Evolutionary conservation across 192 early-diverging fungal genomes (phyloP).

Genomic region (Gryganskiella cystojenkinii): DNA sequence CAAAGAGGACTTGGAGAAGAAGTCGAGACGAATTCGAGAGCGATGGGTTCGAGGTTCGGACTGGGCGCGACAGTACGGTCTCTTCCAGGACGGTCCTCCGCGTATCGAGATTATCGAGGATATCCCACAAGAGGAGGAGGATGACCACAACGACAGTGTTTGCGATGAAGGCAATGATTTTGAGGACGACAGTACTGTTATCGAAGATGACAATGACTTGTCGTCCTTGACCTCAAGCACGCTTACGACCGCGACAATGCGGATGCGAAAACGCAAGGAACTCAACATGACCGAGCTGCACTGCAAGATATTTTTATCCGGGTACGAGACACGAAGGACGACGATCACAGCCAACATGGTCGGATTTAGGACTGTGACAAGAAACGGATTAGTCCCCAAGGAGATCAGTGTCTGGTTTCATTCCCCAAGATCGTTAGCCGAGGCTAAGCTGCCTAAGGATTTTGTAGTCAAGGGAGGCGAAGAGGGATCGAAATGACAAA

Average conservation of each 20-base stretch:
- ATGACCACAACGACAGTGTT: neutral
- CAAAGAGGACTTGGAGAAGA: neutral
- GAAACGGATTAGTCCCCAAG: constrained; percentile 13
- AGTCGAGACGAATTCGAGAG: constrained; percentile 20
- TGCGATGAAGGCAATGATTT: neutral
- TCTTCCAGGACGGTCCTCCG: constrained; percentile 38
- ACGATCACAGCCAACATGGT: constrained; percentile 40
- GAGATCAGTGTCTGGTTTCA: constrained; percentile 49
- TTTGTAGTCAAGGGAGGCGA: too few relatives aligned
- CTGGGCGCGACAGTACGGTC: constrained; percentile 40
- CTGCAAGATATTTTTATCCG: constrained; percentile 34
- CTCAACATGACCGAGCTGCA: constrained; percentile 43
- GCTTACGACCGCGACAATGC: neutral
- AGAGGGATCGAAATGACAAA: too few relatives aligned
- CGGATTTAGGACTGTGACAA: constrained; percentile 34
- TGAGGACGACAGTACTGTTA: too few relatives aligned
- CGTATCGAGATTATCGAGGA: constrained; percentile 46
- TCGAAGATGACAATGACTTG: neutral
- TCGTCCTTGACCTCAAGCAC: neutral
- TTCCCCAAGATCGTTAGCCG: constrained; percentile 33
- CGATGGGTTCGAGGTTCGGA: constrained; percentile 39
- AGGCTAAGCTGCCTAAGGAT: constrained; percentile 19
- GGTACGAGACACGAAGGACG: constrained; percentile 18
- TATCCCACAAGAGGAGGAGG: neutral
- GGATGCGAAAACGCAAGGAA: constrained; percentile 14